Conservation (phyloP, 1,284 basidiomycete species). For the Xanthoconium separans region DNA sequence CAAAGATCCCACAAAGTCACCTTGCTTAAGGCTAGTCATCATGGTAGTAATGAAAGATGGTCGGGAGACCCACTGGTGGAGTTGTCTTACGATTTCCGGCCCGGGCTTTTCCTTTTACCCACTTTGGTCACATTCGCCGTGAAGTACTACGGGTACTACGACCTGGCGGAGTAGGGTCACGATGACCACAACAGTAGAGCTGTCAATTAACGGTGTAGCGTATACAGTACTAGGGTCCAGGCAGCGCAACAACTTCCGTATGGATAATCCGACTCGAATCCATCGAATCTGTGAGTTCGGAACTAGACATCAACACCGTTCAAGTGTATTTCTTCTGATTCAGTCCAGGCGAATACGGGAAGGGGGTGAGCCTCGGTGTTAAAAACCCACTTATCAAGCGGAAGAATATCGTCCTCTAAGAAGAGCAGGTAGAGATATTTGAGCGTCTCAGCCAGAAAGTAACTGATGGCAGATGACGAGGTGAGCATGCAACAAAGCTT, state of each 20-base stretch:
- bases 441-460: constrained; percentile 71
- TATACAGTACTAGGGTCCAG: neutral
- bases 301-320: constrained; percentile 32
- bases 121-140: too few species aligned
- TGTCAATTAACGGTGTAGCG: neutral
- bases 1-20: constrained; percentile 84
- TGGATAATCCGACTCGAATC: neutral
- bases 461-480: constrained; percentile 39
- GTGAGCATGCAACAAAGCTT: neutral
- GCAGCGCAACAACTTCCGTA: neutral
- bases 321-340: constrained; percentile 41
- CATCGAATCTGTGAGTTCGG: neutral
- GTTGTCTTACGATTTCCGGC: neutral
- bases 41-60: constrained; percentile 3
- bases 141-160: neutral
- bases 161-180: neutral
- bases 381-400: constrained; percentile 76
- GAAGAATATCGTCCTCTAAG: constrained; percentile 54
- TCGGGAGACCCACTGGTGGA: neutral
- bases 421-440: constrained; percentile 71
- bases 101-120: too few species aligned
- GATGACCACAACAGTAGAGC: neutral
- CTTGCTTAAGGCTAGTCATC: constrained; percentile 50
- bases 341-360: constrained; percentile 70
- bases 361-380: constrained; percentile 86